Percentiles rank a stretch among this genome's conserved stretches.
phyloP scores from a whole-genome alignment of 176 grass and related monocot species.

The Aegilops longissima region DNA sequence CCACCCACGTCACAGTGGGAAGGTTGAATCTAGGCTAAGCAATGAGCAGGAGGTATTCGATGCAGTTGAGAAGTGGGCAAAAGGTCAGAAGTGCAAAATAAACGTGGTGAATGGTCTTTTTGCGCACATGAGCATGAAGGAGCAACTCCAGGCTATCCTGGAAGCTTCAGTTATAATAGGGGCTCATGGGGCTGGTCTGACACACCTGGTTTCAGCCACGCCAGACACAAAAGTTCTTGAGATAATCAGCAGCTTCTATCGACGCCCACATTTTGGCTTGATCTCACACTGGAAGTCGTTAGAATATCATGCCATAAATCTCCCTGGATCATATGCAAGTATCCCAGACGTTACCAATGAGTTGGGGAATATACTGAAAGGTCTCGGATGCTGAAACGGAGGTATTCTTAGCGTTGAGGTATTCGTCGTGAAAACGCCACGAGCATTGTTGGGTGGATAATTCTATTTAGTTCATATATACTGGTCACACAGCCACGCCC shows the following conservation, averaged over 20 bases:
- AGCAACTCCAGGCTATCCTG: conserved; percentile 75
- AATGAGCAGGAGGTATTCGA: conserved; percentile 77
- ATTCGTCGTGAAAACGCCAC: not conserved
- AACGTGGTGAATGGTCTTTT: conserved; percentile 86
- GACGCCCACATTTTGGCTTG: conserved; percentile 72
- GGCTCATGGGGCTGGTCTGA: conserved; percentile 93
- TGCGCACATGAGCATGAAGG: conserved; percentile 90
- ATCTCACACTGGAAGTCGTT: conserved; percentile 93
- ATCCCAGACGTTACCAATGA: conserved; percentile 43
- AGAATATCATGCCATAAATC: conserved; percentile 85
- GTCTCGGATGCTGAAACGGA: conserved; percentile 68
- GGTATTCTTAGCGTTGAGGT: not conserved
- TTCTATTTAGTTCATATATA: not conserved
- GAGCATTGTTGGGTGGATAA: not conserved
- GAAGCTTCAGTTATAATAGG: conserved; percentile 88
- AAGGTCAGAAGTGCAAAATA: conserved; percentile 73
- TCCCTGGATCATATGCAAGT: conserved; percentile 57
- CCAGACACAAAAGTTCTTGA: conserved; percentile 79
- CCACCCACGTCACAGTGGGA: conserved; percentile 89
- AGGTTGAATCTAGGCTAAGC: conserved; percentile 83
- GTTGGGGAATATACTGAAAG: conserved; percentile 61
- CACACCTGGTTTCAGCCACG: conserved; percentile 76
- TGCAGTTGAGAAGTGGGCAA: conserved; percentile 73
- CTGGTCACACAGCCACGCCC: not conserved
- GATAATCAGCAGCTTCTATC: conserved; percentile 87